Evolutionary conservation across 2,329 filamentous ascomycete genomes (phyloP).

Genomic region (Graphilbum sp.): DNA sequence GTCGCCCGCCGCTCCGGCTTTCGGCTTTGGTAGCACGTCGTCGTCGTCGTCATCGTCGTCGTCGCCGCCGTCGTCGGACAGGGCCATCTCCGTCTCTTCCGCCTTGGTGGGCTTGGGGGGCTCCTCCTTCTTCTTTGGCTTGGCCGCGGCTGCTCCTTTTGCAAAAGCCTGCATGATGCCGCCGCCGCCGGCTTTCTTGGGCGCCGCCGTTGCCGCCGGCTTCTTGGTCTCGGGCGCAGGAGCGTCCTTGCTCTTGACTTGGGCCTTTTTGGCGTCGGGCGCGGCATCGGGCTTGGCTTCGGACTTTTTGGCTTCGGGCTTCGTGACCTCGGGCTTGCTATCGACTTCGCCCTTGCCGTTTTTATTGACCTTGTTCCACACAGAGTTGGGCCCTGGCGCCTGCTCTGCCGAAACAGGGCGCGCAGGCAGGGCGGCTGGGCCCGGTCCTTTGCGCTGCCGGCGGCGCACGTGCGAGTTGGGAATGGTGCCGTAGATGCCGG

Average conservation of each 20-base stretch:
- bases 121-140: constrained; percentile 40
- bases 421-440: constrained; percentile 11
- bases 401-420: constrained; percentile 2
- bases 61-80: constrained; percentile 25
- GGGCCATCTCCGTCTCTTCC: constrained; percentile 33
- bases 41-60: constrained; percentile 34
- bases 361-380: constrained; percentile 1
- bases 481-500: constrained; percentile 56
- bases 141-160: constrained; percentile 33
- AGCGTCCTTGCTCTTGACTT: too few relatives aligned
- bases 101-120: too few relatives aligned
- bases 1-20: constrained; percentile 15
- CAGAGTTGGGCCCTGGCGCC: constrained; percentile 11
- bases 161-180: constrained; percentile 65
- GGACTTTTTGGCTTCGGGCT: too few relatives aligned
- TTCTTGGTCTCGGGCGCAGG: not conserved
- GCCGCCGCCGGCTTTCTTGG: constrained; percentile 33
- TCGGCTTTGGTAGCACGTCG: constrained; percentile 27
- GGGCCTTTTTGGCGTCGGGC: too few relatives aligned
- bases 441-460: constrained; percentile 24
- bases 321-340: not conserved
- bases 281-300: too few relatives aligned
- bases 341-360: constrained; percentile 19
- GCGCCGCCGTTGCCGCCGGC: constrained; percentile 9
- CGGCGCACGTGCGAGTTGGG: constrained; percentile 50